Conservation (phyloP, 2,329 filamentous ascomycete species). For the Penicillium capsulatum region DNA sequence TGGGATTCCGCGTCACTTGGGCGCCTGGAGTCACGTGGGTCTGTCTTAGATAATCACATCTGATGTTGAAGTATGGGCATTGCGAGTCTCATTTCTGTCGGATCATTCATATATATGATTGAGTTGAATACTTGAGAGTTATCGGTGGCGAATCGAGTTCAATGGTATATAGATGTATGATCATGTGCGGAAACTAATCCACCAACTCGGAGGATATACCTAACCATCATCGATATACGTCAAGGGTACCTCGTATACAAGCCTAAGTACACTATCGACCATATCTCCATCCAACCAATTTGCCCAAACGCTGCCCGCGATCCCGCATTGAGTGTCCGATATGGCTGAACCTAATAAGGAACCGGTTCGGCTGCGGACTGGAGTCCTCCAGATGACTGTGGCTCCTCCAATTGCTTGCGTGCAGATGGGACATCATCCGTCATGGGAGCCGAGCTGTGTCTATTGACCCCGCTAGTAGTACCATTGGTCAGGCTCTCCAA, state of each 20-base stretch:
- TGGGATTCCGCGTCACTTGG: constrained; percentile 35
- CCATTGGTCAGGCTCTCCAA: constrained; percentile 7
- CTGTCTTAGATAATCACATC: too few species aligned
- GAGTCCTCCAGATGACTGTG: constrained; percentile 2
- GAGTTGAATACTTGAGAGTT: too few species aligned
- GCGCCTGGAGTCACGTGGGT: constrained; percentile 32
- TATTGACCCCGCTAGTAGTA: constrained; percentile 3
- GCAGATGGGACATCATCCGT: constrained; percentile 10
- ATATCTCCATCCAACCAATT: constrained; percentile 11
- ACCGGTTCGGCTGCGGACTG: background rate
- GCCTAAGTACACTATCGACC: constrained; percentile 2
- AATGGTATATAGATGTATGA: too few species aligned
- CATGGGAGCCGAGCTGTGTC: constrained; percentile 4
- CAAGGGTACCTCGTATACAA: too few species aligned
- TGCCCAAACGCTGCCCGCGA: background rate
- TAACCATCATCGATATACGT: too few species aligned
- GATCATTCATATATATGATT: too few species aligned
- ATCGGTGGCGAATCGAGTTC: too few species aligned
- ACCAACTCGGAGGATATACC: too few species aligned
- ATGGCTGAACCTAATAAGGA: constrained; percentile 4
- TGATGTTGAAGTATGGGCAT: too few species aligned
- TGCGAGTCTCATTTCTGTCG: too few species aligned
- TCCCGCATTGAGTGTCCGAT: too few species aligned
- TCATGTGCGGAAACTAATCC: too few species aligned
- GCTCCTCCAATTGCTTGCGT: constrained; percentile 16